Evolutionary conservation across 768 basidiomycete genomes (phyloP).

Genomic region (Collybiopsis luxurians): DNA sequence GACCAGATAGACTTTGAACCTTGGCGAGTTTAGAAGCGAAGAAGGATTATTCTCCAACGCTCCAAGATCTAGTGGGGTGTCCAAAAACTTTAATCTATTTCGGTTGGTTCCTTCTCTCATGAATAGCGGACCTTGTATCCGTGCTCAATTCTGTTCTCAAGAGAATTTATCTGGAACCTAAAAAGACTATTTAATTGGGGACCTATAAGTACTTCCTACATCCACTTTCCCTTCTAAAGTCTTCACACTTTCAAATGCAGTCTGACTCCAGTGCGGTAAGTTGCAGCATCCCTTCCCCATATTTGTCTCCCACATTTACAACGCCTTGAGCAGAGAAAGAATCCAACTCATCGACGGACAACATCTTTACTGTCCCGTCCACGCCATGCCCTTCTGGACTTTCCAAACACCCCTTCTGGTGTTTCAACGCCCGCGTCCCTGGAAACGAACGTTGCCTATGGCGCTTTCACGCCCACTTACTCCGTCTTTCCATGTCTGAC

Average conservation of each 20-base stretch:
- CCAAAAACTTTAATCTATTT: no score
- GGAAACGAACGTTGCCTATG: slow-evolving; percentile 25
- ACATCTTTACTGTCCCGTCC: slow-evolving; percentile 21
- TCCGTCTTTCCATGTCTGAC: slow-evolving; percentile 29
- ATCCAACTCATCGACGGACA: background rate
- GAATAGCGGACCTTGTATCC: no score
- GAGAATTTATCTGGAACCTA: no score
- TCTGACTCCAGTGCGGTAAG: background rate
- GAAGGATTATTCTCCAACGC: no score
- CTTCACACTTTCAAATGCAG: background rate
- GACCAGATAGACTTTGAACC: no score
- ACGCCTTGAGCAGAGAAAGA: background rate
- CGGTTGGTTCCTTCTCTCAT: no score
- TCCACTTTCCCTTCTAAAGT: background rate
- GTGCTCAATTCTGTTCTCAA: no score
- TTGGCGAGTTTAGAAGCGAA: no score
- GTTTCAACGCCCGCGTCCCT: slow-evolving; percentile 20
- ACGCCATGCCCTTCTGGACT: slow-evolving; percentile 21
- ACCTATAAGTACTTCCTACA: background rate
- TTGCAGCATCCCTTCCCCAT: background rate
- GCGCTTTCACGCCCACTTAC: slow-evolving; percentile 38
- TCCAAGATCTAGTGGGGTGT: no score
- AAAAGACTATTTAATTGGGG: no score
- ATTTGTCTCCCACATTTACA: background rate
- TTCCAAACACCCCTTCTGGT: slow-evolving; percentile 17